phyloP scores from a whole-genome alignment of 148 eudicot genomes.

The Heliamphora exappendiculata region DNA sequence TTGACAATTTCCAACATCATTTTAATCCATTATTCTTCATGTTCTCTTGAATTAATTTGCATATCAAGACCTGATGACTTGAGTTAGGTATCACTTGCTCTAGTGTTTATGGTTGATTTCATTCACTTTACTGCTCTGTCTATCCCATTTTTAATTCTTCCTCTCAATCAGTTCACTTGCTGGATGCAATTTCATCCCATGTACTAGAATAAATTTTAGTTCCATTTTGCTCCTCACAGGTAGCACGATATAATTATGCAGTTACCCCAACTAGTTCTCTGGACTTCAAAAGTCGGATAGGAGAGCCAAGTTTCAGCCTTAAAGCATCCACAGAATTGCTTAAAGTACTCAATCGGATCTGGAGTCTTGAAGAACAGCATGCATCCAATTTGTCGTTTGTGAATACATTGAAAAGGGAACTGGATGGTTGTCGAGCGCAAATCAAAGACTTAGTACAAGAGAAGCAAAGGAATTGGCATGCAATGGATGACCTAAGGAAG shows the following conservation, averaged over 20 bases:
- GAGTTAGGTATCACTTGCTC: no score
- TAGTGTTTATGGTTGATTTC: neutral
- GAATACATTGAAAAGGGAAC: slow-evolving; percentile 50
- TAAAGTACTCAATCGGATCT: slow-evolving; percentile 72
- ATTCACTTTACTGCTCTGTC: neutral
- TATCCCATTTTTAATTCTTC: no score
- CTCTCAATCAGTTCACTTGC: no score
- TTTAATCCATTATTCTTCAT: neutral
- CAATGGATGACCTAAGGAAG: slow-evolving; percentile 53
- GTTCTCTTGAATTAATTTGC: neutral
- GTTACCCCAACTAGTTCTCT: slow-evolving; percentile 47
- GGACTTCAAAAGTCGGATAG: slow-evolving; percentile 41
- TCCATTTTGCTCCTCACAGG: slow-evolving; percentile 33
- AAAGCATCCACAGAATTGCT: slow-evolving; percentile 76
- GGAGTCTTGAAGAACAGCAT: slow-evolving; percentile 90
- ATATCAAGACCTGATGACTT: neutral
- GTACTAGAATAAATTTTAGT: no score
- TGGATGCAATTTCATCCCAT: no score
- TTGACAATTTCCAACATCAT: neutral
- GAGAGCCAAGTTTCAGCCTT: slow-evolving; percentile 42
- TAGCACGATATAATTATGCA: slow-evolving; percentile 49
- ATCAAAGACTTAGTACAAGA: slow-evolving; percentile 52
- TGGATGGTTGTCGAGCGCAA: slow-evolving; percentile 40
- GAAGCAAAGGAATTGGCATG: slow-evolving; percentile 50
- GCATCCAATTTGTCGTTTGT: slow-evolving; percentile 44